phyloP scores from a whole-genome alignment of 1,284 basidiomycete genomes.

The Macrocystidia cucumis region DNA sequence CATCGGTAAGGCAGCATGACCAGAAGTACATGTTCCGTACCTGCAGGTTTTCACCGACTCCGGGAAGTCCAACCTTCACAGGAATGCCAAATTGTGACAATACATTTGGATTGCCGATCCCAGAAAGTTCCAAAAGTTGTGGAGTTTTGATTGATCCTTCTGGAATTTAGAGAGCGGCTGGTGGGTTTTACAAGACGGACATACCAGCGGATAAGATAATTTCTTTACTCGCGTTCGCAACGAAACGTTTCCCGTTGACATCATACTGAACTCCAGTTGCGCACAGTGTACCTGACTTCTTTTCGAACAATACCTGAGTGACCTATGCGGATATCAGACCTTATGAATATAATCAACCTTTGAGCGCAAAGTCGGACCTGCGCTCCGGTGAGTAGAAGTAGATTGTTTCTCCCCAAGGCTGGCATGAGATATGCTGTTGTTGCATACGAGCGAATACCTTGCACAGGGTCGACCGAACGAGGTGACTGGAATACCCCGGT shows the following conservation, averaged over 20 bases:
- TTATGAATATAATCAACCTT: too few relatives aligned
- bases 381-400: too few relatives aligned
- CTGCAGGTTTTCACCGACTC: constrained; percentile 26
- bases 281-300: too few relatives aligned
- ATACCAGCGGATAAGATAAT: background rate
- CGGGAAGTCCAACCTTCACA: constrained; percentile 20
- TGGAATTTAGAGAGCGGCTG: too few relatives aligned
- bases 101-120: constrained; percentile 20
- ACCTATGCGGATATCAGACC: too few relatives aligned
- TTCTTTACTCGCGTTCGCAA: background rate
- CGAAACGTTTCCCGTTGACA: background rate
- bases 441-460: too few relatives aligned
- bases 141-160: constrained; percentile 25
- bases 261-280: background rate
- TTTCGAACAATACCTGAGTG: too few relatives aligned
- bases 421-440: too few relatives aligned
- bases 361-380: too few relatives aligned
- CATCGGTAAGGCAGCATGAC: background rate
- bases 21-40: background rate
- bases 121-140: constrained; percentile 21
- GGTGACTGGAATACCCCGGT: too few relatives aligned
- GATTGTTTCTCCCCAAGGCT: too few relatives aligned
- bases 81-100: constrained; percentile 18
- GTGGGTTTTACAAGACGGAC: background rate
- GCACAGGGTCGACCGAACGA: too few relatives aligned